These are phyloP conservation scores for Russula compacta DNA, from an alignment of 768 basidiomycete species.

Conservation along the genomic window DNA sequence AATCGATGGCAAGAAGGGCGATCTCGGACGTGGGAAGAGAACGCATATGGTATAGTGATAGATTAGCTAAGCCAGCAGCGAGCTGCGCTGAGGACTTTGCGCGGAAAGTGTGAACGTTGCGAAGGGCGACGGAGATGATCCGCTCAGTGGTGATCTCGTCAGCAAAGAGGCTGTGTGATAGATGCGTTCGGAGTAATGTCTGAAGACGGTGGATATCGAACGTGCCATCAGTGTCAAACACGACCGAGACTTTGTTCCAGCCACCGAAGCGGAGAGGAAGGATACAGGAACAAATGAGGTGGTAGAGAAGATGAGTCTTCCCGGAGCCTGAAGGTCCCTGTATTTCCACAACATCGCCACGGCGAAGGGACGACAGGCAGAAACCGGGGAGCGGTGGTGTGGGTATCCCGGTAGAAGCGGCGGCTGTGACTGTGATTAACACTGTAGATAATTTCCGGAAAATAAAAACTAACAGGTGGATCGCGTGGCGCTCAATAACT, in stretches of 20 bases:
- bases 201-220: conserved; percentile 52
- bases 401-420: conserved; percentile 1
- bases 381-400: conserved; percentile 12
- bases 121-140: conserved; percentile 35
- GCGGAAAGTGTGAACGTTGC: conserved; percentile 56
- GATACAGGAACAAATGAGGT: conserved; percentile 50
- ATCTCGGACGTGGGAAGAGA: conserved; percentile 46
- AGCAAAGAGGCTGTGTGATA: conserved; percentile 28
- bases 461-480: conserved; percentile 8
- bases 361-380: conserved; percentile 29
- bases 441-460: background rate
- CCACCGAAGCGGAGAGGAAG: conserved; percentile 43
- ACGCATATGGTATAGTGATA: conserved; percentile 45
- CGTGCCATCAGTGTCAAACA: conserved; percentile 62
- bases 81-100: conserved; percentile 62
- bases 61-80: conserved; percentile 51
- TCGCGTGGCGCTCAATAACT: conserved; percentile 9
- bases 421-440: conserved; percentile 1
- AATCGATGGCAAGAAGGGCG: conserved; percentile 64
- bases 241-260: conserved; percentile 53
- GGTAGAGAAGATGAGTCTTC: conserved; percentile 72
- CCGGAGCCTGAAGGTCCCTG: conserved; percentile 68
- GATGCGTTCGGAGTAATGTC: conserved; percentile 40
- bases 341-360: conserved; percentile 65
- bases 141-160: conserved; percentile 15